Percentiles rank a stretch among this genome's conserved stretches.
These are phyloP conservation scores for Usnea hakonensis DNA, from an alignment of 495 filamentous ascomycete genomes.

Conservation along the genomic window DNA sequence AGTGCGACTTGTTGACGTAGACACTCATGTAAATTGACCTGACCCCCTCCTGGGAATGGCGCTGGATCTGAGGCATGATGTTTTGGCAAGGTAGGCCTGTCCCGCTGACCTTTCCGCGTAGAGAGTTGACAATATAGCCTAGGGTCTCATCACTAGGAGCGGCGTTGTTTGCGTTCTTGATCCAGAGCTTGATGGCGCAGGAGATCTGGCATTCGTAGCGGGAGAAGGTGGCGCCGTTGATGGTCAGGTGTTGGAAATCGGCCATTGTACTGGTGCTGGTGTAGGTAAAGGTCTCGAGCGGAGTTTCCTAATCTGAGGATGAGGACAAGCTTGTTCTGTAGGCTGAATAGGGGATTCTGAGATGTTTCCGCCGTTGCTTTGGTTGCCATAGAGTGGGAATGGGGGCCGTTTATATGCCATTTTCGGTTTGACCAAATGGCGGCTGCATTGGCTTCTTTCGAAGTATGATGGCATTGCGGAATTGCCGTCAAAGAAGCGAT, in stretches of 20 bases:
- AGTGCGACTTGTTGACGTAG: background rate
- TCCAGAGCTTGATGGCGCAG: conserved; percentile 10
- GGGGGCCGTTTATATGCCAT: background rate
- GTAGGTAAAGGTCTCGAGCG: background rate
- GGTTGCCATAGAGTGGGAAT: background rate
- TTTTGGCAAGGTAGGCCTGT: conserved; percentile 1
- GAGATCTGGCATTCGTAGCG: conserved; percentile 11
- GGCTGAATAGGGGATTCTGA: background rate
- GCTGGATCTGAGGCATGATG: conserved; percentile 3
- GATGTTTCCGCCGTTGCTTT: background rate
- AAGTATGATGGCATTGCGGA: background rate
- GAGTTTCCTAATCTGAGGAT: background rate
- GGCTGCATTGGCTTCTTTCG: background rate
- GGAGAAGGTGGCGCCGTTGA: conserved; percentile 12
- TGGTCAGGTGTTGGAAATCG: background rate
- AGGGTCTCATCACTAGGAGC: conserved; percentile 7
- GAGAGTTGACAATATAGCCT: conserved; percentile 4
- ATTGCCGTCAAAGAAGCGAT: background rate
- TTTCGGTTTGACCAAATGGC: background rate
- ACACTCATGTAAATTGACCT: conserved; percentile 12
- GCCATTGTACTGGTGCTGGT: background rate
- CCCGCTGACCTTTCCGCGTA: conserved; percentile 4
- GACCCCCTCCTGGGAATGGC: conserved; percentile 6
- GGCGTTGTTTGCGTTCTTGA: conserved; percentile 7
- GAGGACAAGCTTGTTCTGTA: background rate